phyloP scores from a whole-genome alignment of 2,329 filamentous ascomycete genomes.

The Aspergillus felis region DNA sequence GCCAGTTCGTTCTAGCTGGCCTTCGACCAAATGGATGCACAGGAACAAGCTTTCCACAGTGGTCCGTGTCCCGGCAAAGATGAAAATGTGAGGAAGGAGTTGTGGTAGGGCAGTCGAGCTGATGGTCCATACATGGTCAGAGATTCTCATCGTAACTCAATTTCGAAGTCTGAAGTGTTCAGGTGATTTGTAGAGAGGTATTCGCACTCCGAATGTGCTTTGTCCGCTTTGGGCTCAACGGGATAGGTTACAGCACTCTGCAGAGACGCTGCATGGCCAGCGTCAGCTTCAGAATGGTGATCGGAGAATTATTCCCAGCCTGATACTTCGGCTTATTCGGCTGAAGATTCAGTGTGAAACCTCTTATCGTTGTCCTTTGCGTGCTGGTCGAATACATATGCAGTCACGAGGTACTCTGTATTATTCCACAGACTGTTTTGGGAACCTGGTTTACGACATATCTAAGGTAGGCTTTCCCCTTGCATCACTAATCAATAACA shows the following conservation, averaged over 20 bases:
- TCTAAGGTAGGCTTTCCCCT: not conserved
- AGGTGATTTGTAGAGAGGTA: not conserved
- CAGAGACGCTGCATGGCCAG: not conserved
- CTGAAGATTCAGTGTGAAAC: not conserved
- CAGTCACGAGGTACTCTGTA: not conserved
- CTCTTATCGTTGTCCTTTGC: not conserved
- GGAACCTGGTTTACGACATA: not conserved
- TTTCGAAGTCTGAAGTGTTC: not conserved
- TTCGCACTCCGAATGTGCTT: not conserved
- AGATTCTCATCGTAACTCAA: not conserved
- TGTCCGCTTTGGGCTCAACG: not conserved
- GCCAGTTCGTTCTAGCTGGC: not conserved
- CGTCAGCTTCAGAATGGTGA: not conserved
- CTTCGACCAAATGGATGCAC: not conserved
- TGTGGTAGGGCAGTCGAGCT: not conserved
- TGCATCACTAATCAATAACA: not conserved
- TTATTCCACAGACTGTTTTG: not conserved
- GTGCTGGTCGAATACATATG: not conserved
- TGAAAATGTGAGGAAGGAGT: not conserved
- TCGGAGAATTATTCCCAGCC: not conserved
- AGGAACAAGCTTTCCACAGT: not conserved
- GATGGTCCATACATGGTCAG: not conserved
- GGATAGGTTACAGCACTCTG: not conserved
- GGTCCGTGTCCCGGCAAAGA: not conserved
- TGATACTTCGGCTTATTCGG: not conserved